Evolutionary conservation across 2,329 filamentous ascomycete genomes (phyloP).

Genomic region (Aspergillus transmontanensis): DNA sequence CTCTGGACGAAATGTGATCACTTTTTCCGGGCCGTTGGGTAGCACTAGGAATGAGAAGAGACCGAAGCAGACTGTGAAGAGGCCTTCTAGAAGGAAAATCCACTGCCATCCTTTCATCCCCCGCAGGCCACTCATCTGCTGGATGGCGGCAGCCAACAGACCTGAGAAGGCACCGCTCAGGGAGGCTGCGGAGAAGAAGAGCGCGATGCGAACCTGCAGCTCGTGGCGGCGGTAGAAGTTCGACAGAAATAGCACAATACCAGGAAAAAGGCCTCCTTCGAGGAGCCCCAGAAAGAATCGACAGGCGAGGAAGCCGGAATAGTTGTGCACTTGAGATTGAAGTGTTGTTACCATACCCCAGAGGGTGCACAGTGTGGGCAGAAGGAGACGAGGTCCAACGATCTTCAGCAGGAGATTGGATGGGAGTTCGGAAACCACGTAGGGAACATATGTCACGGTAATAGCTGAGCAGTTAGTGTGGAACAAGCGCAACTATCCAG

Average conservation of each 20-base stretch:
- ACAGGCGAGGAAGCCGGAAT: slow-evolving; percentile 46
- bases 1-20: slow-evolving; percentile 57
- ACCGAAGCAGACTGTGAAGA: slow-evolving; percentile 42
- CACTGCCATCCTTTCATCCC: slow-evolving; percentile 39
- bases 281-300: slow-evolving; percentile 62
- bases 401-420: slow-evolving; percentile 21
- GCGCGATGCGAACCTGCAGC: slow-evolving; percentile 29
- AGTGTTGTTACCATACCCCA: slow-evolving; percentile 48
- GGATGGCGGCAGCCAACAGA: slow-evolving; percentile 53
- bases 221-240: slow-evolving; percentile 34
- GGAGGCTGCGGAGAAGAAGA: slow-evolving; percentile 32
- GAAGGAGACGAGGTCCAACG: slow-evolving; percentile 31
- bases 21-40: slow-evolving; percentile 65
- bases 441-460: slow-evolving; percentile 21
- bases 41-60: slow-evolving; percentile 57
- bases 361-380: slow-evolving; percentile 35
- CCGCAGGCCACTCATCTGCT: slow-evolving; percentile 43
- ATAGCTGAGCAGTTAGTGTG: slow-evolving; percentile 10
- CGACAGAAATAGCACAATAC: slow-evolving; percentile 24
- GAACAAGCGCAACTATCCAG: too few species aligned
- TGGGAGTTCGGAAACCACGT: slow-evolving; percentile 19
- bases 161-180: slow-evolving; percentile 50
- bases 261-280: slow-evolving; percentile 62
- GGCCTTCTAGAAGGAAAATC: slow-evolving; percentile 48
- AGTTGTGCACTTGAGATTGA: slow-evolving; percentile 17